Evolutionary conservation across 371 early-diverging fungal genomes (phyloP), one percentile per base, ranked within the genome.

Genomic region (Actinomortierella wolfii): DNA sequence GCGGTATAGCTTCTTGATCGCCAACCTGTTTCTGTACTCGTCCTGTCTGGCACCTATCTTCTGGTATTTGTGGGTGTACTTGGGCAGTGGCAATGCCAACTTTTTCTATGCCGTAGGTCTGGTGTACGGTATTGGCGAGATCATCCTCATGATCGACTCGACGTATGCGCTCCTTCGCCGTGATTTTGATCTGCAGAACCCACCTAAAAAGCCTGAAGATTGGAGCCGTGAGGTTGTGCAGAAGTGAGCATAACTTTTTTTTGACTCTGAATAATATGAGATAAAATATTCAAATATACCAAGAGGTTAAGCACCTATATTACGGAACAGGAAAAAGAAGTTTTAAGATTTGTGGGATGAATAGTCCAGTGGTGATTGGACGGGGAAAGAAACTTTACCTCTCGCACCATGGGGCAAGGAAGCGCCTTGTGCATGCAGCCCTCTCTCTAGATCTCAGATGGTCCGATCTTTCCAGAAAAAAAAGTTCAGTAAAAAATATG

Each of bases 51-150:
- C 91, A 0, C 97, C 97, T 3, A 86, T 94, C 23, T 95, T 97
- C 64, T 93, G 93, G 91, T 86, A 94, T 61, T 78, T 96, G 44
- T 98, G 97, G 97, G 86, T 97, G 34, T 93, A 94, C 77, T 87
- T 89, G 17, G 97, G 96, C 8, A 90, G 92, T 56, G 98, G 97
- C 23, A 98, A 98, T 79, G 95, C 97, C 55, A 98, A 98, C 77
- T 98, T 97, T 71, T 97, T 92, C 71, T 98, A 96, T 65, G 96
- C 97, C 9, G 94, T 95, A 20, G 97, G 95, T 2, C 84, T 98
- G 41, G 93, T 97, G 0, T 94, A 91, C 57, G 90, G 87, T 13
- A 79, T 96, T 25, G 92, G 93, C 1, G 93, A 92, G 67, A 87
- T 95, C 28, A 68, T 93, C 24, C 73, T 94, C 52, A 67, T 95